Evolutionary conservation across 2,329 filamentous ascomycete genomes (phyloP).

Genomic region (Lasiodiplodia theobromae): DNA sequence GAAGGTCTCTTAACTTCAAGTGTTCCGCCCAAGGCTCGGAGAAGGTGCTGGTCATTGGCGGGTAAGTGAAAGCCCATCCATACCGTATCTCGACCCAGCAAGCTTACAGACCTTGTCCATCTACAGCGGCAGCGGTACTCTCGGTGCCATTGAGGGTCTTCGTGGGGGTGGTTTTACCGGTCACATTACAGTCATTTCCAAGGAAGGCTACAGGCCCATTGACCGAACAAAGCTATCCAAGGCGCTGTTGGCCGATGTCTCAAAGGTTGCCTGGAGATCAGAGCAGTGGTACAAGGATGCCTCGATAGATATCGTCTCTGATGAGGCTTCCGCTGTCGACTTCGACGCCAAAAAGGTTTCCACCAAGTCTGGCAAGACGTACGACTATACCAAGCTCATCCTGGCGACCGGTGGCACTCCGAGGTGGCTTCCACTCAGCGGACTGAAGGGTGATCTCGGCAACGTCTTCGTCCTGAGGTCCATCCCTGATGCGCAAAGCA

Average conservation of each 20-base stretch:
- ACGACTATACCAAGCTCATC: slow-evolving; percentile 85
- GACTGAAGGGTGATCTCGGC: slow-evolving; percentile 78
- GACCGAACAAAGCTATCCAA: slow-evolving; percentile 97
- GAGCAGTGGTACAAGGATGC: slow-evolving; percentile 76
- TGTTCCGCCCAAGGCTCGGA: slow-evolving; percentile 67
- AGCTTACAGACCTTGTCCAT: background rate
- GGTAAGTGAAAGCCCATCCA: slow-evolving; percentile 49
- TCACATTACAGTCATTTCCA: slow-evolving; percentile 80
- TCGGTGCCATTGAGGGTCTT: slow-evolving; percentile 83
- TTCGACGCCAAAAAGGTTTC: slow-evolving; percentile 75
- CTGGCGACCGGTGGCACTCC: slow-evolving; percentile 87
- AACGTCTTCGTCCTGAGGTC: slow-evolving; percentile 88
- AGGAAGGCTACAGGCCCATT: slow-evolving; percentile 85
- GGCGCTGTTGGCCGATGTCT: slow-evolving; percentile 80
- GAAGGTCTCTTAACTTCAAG: slow-evolving; percentile 75
- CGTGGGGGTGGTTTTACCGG: slow-evolving; percentile 82
- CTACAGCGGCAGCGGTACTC: slow-evolving; percentile 75
- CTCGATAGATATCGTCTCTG: slow-evolving; percentile 62
- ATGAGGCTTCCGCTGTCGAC: slow-evolving; percentile 75
- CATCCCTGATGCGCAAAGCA: slow-evolving; percentile 78
- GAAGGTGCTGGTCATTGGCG: slow-evolving; percentile 84
- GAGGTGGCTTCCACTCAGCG: slow-evolving; percentile 76
- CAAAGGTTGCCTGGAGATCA: slow-evolving; percentile 79
- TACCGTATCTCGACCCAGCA: too few relatives aligned
- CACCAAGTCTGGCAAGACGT: slow-evolving; percentile 76